Conservation (phyloP, 805 yeast genomes). For the Candida krabiensis region DNA sequence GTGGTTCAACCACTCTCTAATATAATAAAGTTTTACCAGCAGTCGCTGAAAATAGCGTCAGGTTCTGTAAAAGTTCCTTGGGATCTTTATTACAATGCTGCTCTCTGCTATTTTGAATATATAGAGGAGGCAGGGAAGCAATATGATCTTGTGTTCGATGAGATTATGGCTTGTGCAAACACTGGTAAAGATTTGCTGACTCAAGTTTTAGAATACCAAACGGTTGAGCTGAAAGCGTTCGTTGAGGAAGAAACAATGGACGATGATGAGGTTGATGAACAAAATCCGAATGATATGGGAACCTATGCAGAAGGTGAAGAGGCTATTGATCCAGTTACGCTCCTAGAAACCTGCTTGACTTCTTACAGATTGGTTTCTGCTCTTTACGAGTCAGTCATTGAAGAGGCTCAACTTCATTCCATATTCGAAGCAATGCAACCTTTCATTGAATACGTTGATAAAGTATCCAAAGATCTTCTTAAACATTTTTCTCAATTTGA, state of each 20-base stretch:
- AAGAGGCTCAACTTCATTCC: conserved; percentile 5
- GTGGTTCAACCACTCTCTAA: conserved; percentile 40
- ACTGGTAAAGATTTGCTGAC: conserved; percentile 25
- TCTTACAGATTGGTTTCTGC: conserved; percentile 27
- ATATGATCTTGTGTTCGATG: conserved; percentile 8
- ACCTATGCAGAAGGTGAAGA: conserved; percentile 18
- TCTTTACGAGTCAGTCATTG: conserved; percentile 25
- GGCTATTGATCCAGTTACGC: conserved; percentile 26
- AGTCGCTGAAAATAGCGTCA: conserved; percentile 30
- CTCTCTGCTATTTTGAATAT: conserved; percentile 46
- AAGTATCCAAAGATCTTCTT: conserved; percentile 9
- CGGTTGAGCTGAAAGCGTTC: conserved; percentile 26
- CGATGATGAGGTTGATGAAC: neutral
- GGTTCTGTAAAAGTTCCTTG: conserved; percentile 24
- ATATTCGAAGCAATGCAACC: neutral
- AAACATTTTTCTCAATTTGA: conserved; percentile 18
- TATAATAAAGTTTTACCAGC: conserved; percentile 41
- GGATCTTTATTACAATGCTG: conserved; percentile 49
- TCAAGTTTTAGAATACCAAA: conserved; percentile 29
- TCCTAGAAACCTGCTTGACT: conserved; percentile 29
- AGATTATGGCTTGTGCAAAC: conserved; percentile 20
- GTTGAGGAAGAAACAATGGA: conserved; percentile 5
- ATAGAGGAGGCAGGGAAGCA: conserved; percentile 38
- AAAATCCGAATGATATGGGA: conserved; percentile 1
- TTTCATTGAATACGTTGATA: conserved; percentile 19